Evolutionary conservation across 2,329 filamentous ascomycete species (phyloP).

Genomic region (Fusarium tuaranense): DNA sequence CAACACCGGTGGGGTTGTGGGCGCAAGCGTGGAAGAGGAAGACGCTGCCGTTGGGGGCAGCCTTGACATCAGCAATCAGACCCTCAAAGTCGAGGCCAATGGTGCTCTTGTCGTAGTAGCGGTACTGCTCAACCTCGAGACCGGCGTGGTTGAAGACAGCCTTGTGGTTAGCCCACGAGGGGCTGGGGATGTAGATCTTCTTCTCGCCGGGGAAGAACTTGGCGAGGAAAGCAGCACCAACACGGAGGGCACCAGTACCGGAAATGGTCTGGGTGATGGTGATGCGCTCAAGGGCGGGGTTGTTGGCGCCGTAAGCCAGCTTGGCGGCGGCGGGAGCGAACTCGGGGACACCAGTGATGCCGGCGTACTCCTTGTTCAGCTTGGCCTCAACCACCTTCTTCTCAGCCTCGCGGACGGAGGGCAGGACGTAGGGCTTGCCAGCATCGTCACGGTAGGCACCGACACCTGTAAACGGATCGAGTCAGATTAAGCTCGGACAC

Average conservation of each 20-base stretch:
- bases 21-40: constrained; percentile 97
- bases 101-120: constrained; percentile 99
- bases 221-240: constrained; percentile 92
- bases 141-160: constrained; percentile 96
- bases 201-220: constrained; percentile 92
- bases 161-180: constrained; percentile 98
- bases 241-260: constrained; percentile 93
- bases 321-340: constrained; percentile 93
- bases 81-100: constrained; percentile 98
- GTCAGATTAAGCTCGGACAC: constrained; percentile 36
- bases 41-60: constrained; percentile 85
- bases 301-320: constrained; percentile 90
- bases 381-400: constrained; percentile 81
- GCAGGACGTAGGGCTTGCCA: constrained; percentile 97
- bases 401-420: constrained; percentile 91
- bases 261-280: constrained; percentile 98
- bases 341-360: constrained; percentile 94
- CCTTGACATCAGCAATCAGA: constrained; percentile 90
- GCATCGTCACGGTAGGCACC: constrained; percentile 98
- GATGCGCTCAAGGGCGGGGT: constrained; percentile 79
- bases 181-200: constrained; percentile 95
- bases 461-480: constrained; percentile 70
- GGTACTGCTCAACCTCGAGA: constrained; percentile 92
- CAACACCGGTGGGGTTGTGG: constrained; percentile 97
- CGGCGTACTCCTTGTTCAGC: constrained; percentile 97